Percentiles rank a stretch among this genome's conserved stretches.
phyloP scores from a whole-genome alignment of 495 filamentous ascomycete species.

The Penicillium arizonense region DNA sequence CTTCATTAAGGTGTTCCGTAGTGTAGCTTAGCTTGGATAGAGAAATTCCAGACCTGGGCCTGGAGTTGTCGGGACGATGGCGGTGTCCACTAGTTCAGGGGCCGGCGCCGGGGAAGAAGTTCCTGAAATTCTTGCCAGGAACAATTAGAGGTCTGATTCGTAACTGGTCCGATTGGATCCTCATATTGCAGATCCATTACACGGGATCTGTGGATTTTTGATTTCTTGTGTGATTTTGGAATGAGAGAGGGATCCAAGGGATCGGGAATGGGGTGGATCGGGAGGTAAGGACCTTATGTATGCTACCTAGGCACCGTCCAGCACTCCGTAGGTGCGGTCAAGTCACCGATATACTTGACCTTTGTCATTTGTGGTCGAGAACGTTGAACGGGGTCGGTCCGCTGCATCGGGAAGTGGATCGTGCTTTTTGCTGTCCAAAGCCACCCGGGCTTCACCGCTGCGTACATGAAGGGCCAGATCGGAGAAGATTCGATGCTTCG shows the following conservation, averaged over 20 bases:
- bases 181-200: conserved; percentile 27
- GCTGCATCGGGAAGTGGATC: conserved; percentile 36
- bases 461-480: not conserved
- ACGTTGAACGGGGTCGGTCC: conserved; percentile 32
- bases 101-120: conserved; percentile 30
- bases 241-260: conserved; percentile 20
- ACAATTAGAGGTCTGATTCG: conserved; percentile 13
- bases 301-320: conserved; percentile 2
- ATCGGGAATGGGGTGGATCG: conserved; percentile 27
- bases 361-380: conserved; percentile 24
- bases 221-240: conserved; percentile 11
- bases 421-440: not conserved
- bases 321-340: conserved; percentile 9
- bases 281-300: conserved; percentile 6
- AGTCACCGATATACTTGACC: conserved; percentile 20
- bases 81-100: conserved; percentile 29
- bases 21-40: not conserved
- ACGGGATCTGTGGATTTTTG: conserved; percentile 6
- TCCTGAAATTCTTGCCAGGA: conserved; percentile 23
- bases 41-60: conserved; percentile 24
- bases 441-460: conserved; percentile 19
- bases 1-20: too few relatives aligned
- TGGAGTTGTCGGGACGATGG: conserved; percentile 30
- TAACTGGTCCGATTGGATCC: conserved; percentile 21
- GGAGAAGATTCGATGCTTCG: conserved; percentile 18